A percentile compares a stretch with the other conserved stretches of the same genome.
Evolutionary conservation across 768 basidiomycete species (phyloP).

Genomic region (Russula lepida): DNA sequence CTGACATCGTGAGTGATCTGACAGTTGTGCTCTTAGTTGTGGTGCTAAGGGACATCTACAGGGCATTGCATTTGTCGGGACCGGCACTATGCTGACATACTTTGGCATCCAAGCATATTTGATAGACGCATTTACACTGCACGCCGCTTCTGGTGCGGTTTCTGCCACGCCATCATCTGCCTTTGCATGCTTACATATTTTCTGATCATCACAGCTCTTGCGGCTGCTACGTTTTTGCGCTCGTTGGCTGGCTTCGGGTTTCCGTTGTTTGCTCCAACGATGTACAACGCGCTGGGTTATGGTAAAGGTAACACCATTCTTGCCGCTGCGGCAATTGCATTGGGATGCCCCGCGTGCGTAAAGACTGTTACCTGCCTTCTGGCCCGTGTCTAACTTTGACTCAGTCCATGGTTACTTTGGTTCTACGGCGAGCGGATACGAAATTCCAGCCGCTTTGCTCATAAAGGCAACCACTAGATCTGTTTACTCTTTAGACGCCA

Average conservation of each 20-base stretch:
- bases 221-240: conserved; percentile 57
- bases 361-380: background rate
- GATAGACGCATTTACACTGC: conserved; percentile 55
- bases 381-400: conserved; percentile 27
- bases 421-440: conserved; percentile 38
- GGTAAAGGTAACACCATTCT: conserved; percentile 64
- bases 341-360: conserved; percentile 47
- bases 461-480: background rate
- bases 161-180: background rate
- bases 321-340: conserved; percentile 44
- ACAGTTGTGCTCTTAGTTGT: background rate
- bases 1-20: conserved; percentile 44
- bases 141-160: conserved; percentile 55
- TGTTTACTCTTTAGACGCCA: background rate
- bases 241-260: conserved; percentile 66
- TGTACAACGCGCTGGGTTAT: conserved; percentile 58
- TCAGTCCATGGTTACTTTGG: conserved; percentile 39
- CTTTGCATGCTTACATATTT: conserved; percentile 3
- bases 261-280: conserved; percentile 66
- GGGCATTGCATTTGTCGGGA: conserved; percentile 52
- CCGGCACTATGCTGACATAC: conserved; percentile 52
- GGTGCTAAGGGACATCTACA: conserved; percentile 23
- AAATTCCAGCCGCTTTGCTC: conserved; percentile 1
- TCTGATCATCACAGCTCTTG: conserved; percentile 40
- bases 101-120: conserved; percentile 59